Base-by-base conservation (phyloP, 2,329 filamentous ascomycete genomes). In the Tolypocladium cylindrosporum region DNA sequence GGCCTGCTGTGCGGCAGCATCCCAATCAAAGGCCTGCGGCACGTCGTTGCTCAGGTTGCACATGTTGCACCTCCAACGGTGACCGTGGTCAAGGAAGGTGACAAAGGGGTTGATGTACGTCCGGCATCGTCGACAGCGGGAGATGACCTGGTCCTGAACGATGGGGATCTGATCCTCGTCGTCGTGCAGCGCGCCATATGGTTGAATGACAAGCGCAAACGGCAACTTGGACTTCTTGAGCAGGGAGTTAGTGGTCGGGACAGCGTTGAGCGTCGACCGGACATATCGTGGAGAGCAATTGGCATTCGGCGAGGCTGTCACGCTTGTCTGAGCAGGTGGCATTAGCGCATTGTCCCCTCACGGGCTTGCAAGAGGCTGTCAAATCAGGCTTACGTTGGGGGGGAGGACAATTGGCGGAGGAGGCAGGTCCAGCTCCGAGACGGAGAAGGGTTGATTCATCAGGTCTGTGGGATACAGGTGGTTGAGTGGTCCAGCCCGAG, bases 31-130 rank as follows among this genome's bases (percentile, higher is more conserved):
- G 42, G 92, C 92, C 74, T 99, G 94, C n/a, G 94, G 94, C 43
- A 97, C 93, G 67, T 99, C 94, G 71, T 99, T 99, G 65, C 92
- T 97, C 63, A 99, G 80, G 74, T 96, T 97, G 75, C 94, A 99
- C 92, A 99, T 97, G 76, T 99, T 99, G 78, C 94, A 99, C 69
- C 93, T 88, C 94, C 94, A 99, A 69, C 94, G 85, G 75, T 99
- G 94, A 53, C 94, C 94, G 69, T 97, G 91, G 67, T 99, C 94
- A 61, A 99, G 78, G 77, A 99, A 99, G 53, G 90, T 91, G 60
- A 96, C 94, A 66, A 93, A 99, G 14, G 94, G 92, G 72, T 97
- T 97, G 79, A 97, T 97, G 73, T 97, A 97, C 58, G 93, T 94
- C 66, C 94, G 83, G 76, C 94, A 99, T 75, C 94, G 87, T 73